These are phyloP conservation scores for Clohesyomyces aquaticus DNA, from an alignment of 495 filamentous ascomycete genomes.

Conservation along the genomic window DNA sequence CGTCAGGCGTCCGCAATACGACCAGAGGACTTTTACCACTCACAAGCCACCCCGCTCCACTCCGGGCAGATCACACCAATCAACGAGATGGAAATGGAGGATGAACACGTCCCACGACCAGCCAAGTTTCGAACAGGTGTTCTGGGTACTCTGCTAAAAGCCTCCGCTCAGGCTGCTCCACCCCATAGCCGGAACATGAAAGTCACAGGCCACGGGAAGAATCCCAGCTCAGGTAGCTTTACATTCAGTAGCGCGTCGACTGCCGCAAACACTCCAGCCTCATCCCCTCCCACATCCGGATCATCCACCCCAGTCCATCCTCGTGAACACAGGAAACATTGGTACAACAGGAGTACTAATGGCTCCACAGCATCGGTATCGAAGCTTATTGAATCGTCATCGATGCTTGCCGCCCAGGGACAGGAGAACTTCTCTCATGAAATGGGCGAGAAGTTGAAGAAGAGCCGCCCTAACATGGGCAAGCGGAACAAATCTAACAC, in stretches of 20 bases:
- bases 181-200: slow-evolving; percentile 11
- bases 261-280: slow-evolving; percentile 40
- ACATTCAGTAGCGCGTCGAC: slow-evolving; percentile 36
- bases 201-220: slow-evolving; percentile 7
- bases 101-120: slow-evolving; percentile 70
- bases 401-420: slow-evolving; percentile 53
- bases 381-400: slow-evolving; percentile 63
- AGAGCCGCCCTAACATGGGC: slow-evolving; percentile 30
- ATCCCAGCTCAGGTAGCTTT: slow-evolving; percentile 19
- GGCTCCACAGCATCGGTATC: slow-evolving; percentile 55
- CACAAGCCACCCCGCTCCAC: slow-evolving; percentile 30
- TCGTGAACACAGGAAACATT: slow-evolving; percentile 59
- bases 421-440: slow-evolving; percentile 42
- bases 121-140: slow-evolving; percentile 75
- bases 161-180: slow-evolving; percentile 53
- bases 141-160: slow-evolving; percentile 75
- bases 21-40: slow-evolving; percentile 34
- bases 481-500: slow-evolving; percentile 54
- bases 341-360: slow-evolving; percentile 60
- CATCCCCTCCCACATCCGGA: slow-evolving; percentile 56
- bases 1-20: slow-evolving; percentile 5
- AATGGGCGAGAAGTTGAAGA: slow-evolving; percentile 44
- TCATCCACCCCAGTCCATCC: slow-evolving; percentile 54
- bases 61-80: slow-evolving; percentile 66
- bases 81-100: slow-evolving; percentile 61